A percentile compares a stretch with the other conserved stretches of the same genome.
phyloP scores from a whole-genome alignment of 768 basidiomycete genomes.

The Postia placenta region DNA sequence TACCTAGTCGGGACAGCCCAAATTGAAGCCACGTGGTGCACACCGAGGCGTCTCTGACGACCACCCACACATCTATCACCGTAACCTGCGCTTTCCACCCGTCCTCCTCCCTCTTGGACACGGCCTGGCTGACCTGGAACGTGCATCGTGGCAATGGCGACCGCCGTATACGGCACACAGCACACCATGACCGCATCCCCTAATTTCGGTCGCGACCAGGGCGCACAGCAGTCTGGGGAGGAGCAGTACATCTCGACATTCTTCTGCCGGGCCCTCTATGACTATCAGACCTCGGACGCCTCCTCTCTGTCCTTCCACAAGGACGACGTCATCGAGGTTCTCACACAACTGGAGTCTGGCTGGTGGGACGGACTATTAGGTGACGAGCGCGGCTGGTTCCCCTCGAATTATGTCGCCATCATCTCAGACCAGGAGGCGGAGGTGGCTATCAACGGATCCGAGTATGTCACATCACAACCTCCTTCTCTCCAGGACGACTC shows the following conservation, averaged over 20 bases:
- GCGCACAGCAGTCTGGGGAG: constrained; percentile 23
- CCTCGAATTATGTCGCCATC: constrained; percentile 85
- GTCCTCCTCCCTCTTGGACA: constrained; percentile 4
- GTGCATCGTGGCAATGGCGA: constrained; percentile 11
- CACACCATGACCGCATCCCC: constrained; percentile 9
- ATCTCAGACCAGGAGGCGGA: constrained; percentile 83
- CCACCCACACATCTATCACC: constrained; percentile 5
- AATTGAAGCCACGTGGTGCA: not conserved
- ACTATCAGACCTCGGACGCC: constrained; percentile 81
- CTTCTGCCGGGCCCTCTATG: constrained; percentile 90
- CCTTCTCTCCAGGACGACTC: constrained; percentile 23
- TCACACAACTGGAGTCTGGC: constrained; percentile 85
- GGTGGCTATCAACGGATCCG: constrained; percentile 47
- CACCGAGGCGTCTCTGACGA: not conserved
- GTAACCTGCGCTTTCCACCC: not conserved
- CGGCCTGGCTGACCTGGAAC: not conserved
- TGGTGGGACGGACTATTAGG: constrained; percentile 98
- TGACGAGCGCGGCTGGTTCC: constrained; percentile 94
- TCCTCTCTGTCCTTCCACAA: constrained; percentile 84
- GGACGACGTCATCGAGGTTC: constrained; percentile 90
- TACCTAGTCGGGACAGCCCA: too few relatives aligned
- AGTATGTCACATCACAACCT: constrained; percentile 21
- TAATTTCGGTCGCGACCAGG: constrained; percentile 7
- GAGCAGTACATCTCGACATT: constrained; percentile 62
- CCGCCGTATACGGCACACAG: constrained; percentile 14